phyloP scores from a whole-genome alignment of 2,329 filamentous ascomycete genomes.

The Hypocrella siamensis region DNA sequence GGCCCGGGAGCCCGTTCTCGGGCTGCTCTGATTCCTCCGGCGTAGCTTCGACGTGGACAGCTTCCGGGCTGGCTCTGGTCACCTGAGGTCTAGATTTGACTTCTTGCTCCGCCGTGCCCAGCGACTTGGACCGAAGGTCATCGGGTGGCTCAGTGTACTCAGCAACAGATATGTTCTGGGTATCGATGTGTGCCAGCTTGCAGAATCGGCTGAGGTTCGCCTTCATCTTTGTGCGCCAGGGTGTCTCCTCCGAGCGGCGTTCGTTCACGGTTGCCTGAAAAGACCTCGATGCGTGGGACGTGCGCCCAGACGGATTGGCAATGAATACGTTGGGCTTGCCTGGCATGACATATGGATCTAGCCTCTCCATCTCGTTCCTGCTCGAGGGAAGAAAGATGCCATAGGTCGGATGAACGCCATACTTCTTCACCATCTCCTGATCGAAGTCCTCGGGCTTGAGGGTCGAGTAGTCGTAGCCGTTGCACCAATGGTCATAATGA shows the following conservation, averaged over 20 bases:
- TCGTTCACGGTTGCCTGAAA: slow-evolving; percentile 19
- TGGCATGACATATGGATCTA: slow-evolving; percentile 24
- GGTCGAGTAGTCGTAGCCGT: slow-evolving; percentile 34
- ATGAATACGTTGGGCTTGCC: slow-evolving; percentile 33
- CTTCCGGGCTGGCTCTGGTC: too few relatives aligned
- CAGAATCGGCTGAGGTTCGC: slow-evolving; percentile 21
- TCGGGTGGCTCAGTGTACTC: slow-evolving; percentile 18
- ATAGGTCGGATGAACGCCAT: slow-evolving; percentile 35
- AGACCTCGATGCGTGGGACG: slow-evolving; percentile 31
- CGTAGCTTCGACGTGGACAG: slow-evolving; percentile 10
- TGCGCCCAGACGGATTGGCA: slow-evolving; percentile 27
- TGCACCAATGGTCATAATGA: slow-evolving; percentile 38
- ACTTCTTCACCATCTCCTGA: slow-evolving; percentile 29
- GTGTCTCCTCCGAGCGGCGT: slow-evolving; percentile 16
- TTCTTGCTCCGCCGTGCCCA: slow-evolving; percentile 19
- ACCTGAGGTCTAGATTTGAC: slow-evolving; percentile 14
- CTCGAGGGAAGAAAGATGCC: slow-evolving; percentile 36
- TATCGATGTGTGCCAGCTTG: slow-evolving; percentile 16
- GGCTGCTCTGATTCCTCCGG: slow-evolving; percentile 9
- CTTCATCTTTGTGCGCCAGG: slow-evolving; percentile 18
- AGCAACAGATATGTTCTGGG: slow-evolving; percentile 16
- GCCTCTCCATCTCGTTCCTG: slow-evolving; percentile 25
- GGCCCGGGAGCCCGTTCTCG: slow-evolving; percentile 11
- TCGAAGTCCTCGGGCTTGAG: slow-evolving; percentile 35
- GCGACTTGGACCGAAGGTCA: slow-evolving; percentile 16